phyloP scores from a whole-genome alignment of 352 stramenopile species.

The Pythium insidiosum region DNA sequence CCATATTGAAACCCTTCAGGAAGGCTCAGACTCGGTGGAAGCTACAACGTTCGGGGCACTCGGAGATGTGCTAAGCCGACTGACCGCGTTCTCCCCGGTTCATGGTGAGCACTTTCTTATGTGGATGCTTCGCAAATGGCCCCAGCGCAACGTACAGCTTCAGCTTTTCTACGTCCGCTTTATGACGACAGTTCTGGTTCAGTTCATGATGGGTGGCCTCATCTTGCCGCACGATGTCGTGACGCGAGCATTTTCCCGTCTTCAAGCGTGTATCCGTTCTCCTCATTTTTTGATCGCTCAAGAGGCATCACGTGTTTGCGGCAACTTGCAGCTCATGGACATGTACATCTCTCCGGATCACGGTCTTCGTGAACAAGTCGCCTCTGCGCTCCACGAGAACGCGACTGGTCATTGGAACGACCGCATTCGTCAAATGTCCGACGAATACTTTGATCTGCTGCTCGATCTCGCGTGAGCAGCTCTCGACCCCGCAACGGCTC shows the following conservation, averaged over 20 bases:
- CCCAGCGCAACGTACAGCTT: conserved; percentile 57
- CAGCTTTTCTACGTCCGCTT: conserved; percentile 75
- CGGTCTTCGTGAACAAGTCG: conserved; percentile 44
- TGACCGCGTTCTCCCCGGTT: conserved; percentile 47
- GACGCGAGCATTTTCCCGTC: conserved; percentile 35
- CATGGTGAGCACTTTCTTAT: conserved; percentile 53
- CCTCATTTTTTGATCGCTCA: conserved; percentile 68
- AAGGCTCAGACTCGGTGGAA: conserved; percentile 53
- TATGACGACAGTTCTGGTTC: conserved; percentile 41
- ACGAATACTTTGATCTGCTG: conserved; percentile 77
- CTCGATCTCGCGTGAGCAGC: conserved; percentile 60
- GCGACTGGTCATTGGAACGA: conserved; percentile 63
- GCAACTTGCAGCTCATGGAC: conserved; percentile 60
- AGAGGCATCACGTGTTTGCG: conserved; percentile 55
- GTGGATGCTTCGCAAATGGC: conserved; percentile 74
- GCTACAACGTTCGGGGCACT: conserved; percentile 55
- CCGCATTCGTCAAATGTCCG: conserved; percentile 66
- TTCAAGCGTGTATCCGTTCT: conserved; percentile 48
- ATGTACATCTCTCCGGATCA: conserved; percentile 55
- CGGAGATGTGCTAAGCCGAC: conserved; percentile 48
- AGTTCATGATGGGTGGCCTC: conserved; percentile 51
- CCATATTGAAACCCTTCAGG: conserved; percentile 55
- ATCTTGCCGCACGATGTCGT: conserved; percentile 40
- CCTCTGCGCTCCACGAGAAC: conserved; percentile 58
- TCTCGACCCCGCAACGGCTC: too few relatives aligned